Evolutionary conservation across 2,329 filamentous ascomycete species (phyloP).

Genomic region (Paecilomyces dactylethromorphus): DNA sequence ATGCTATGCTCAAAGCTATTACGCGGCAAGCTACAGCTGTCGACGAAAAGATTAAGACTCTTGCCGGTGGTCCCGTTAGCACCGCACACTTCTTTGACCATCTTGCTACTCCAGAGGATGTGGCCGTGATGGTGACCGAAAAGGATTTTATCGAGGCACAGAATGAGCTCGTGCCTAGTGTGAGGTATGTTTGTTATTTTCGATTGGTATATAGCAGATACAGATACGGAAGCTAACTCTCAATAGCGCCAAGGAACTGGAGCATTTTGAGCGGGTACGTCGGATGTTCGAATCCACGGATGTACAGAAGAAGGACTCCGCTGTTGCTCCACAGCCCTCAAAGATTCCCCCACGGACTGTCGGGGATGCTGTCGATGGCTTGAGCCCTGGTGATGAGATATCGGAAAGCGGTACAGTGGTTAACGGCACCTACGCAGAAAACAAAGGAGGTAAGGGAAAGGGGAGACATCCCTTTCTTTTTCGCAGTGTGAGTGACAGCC

Average conservation of each 20-base stretch:
- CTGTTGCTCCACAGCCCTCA: slow-evolving; percentile 2
- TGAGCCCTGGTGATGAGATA: slow-evolving; percentile 18
- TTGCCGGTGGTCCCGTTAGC: slow-evolving; percentile 57
- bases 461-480: slow-evolving; percentile 21
- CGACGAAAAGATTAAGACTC: slow-evolving; percentile 69
- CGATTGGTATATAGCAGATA: not conserved
- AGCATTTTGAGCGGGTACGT: slow-evolving; percentile 82
- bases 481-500: slow-evolving; percentile 24
- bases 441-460: slow-evolving; percentile 21
- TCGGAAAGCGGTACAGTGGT: slow-evolving; percentile 13
- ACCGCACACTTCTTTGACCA: slow-evolving; percentile 97
- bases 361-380: slow-evolving; percentile 30
- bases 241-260: slow-evolving; percentile 73
- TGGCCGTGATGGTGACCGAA: slow-evolving; percentile 81
- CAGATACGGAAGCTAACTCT: slow-evolving; percentile 17
- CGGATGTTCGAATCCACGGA: slow-evolving; percentile 66
- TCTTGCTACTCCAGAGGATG: slow-evolving; percentile 71
- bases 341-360: slow-evolving; percentile 25
- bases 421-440: slow-evolving; percentile 9
- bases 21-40: slow-evolving; percentile 80
- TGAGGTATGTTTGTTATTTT: slow-evolving; percentile 43
- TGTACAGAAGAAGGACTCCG: slow-evolving; percentile 35
- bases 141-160: slow-evolving; percentile 80
- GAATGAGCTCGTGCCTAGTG: slow-evolving; percentile 81
- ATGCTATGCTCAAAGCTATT: slow-evolving; percentile 98